These are phyloP conservation scores for Saussurea involucrata DNA, from an alignment of 129 eudicot species.

Conservation along the genomic window DNA sequence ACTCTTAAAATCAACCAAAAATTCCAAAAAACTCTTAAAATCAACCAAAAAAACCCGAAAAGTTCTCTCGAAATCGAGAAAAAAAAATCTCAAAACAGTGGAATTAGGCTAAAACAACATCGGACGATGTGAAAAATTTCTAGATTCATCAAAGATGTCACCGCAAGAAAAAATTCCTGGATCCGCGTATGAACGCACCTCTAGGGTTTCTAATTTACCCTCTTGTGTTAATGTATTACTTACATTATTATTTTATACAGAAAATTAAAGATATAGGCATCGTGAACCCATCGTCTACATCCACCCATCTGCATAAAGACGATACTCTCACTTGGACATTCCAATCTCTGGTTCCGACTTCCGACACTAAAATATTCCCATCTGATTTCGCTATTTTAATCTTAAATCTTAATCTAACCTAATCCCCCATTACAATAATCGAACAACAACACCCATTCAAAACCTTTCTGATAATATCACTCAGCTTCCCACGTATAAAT, in stretches of 20 bases:
- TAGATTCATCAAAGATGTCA: too few species aligned
- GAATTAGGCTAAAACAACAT: too few species aligned
- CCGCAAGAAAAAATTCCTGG: too few species aligned
- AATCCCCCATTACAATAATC: not conserved
- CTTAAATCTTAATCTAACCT: not conserved
- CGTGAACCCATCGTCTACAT: conserved; percentile 17
- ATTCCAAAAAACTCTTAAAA: too few species aligned
- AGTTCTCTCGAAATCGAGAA: too few species aligned
- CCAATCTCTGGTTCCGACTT: conserved; percentile 22
- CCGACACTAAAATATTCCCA: conserved; percentile 34
- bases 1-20: too few species aligned
- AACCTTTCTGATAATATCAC: too few species aligned
- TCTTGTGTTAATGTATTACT: not conserved
- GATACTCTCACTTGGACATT: conserved; percentile 16
- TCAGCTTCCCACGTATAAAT: conserved; percentile 5
- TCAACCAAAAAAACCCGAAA: too few species aligned
- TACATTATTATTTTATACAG: not conserved
- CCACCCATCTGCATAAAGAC: conserved; percentile 24
- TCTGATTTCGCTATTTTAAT: conserved; percentile 5
- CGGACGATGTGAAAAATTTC: too few species aligned
- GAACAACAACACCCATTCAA: not conserved
- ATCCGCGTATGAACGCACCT: too few species aligned
- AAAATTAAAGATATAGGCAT: not conserved
- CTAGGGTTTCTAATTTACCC: not conserved
- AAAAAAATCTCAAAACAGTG: too few species aligned